Base-by-base conservation (phyloP, 2,329 filamentous ascomycete species). In the Harringtonia aguacate region DNA sequence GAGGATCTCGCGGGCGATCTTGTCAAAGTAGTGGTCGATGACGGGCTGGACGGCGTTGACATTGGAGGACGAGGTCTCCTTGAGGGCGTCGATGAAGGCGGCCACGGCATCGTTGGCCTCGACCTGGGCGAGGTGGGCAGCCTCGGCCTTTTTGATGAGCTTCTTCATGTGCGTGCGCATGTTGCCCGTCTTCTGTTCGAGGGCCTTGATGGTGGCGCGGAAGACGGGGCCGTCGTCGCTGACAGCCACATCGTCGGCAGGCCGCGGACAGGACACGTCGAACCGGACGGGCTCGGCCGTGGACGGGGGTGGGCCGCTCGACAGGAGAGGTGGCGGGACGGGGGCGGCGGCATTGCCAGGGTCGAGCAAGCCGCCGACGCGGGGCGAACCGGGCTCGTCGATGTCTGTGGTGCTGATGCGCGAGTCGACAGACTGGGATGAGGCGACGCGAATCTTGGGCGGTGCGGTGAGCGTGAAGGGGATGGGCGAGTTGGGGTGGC, bases 21-120 rank as follows among this genome's bases (percentile, higher is more conserved):
- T 94, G 63, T 97, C 89, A 56, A 97, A 98, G 60, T 98, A 98
- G 61, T 98, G 89, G 50, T 98, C 92, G 47, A 98, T 74, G 5
- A 90, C 92, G 15, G 92, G 94, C 57, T 94, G 87, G n/a, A 98
- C 89, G 1, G 90, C 92, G 56, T 94, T 95, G 39, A 88, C 85
- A 58, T 97, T 97, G 13, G 89, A 94, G 1, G 79, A 79, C 1
- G 89, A 88, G 1, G 88, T 86, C 57, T 97, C 92, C 49, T 83
- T 79, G 28, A 98, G 68, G 5, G 90, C 83, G 14, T 90, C 85
- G 59, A 94, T 81, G 55, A 98, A 94, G 4, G 77, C 79, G 15
- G 76, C 67, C 53, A 94, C 81, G 7, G 89, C 82, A 43, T 94
- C 86, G 58, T 97, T 98, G 61, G 86, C 90, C 49, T 84, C 79